Evolutionary conservation across 768 basidiomycete species (phyloP), one percentile per base, ranked within the genome.

Genomic region (Tephrocybe sp.): DNA sequence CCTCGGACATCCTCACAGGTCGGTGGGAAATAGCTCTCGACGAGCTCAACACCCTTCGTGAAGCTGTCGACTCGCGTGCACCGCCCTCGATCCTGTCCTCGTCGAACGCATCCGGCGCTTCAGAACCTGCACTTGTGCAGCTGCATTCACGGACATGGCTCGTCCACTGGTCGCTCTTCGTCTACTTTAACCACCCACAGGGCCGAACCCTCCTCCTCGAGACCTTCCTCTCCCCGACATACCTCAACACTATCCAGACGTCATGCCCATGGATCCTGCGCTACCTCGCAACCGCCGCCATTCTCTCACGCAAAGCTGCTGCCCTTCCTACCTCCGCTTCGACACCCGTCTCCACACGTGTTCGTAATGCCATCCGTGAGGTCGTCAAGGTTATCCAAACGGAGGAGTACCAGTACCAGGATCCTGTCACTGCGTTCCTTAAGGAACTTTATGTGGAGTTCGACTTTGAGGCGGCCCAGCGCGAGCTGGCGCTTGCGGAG

Each of bases 201-300:
- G 94, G 92, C 22, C 85, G 94, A 36, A 90, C 89, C 0, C 83
- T 92, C 14, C 85, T 98, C 51, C 86, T 99, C 59, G 97, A 98
- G 65, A 92, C 91, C 0, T 99, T 98, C 85, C 87, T 98, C 65
- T 81, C 89, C 16, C 95, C 95, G 1, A 89, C 90, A 0, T 98
- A 98, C 76, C 88, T 99, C 67, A 97, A 98, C 74, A 98, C 97
- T 11, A 95, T 98, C 67, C 97, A 98, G 68, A 97, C 95, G 0
- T 85, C 93, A 4, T 90, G 79, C 48, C 95, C 96, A 0, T 97
- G 95, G 89, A 80, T 98, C 60, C 77, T 98, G 48, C 87, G 97
- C 44, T 98, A 98, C 75, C 84, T 98, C 57, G 85, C 93, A 16
- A 85, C 89, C 19, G 94, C 97, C 4, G 92, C 94, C 34, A 85